A percentile compares a stretch with the other conserved stretches of the same genome.
Conservation (phyloP, 176 grass and related monocot species). For the Coix lacrymajobi region DNA sequence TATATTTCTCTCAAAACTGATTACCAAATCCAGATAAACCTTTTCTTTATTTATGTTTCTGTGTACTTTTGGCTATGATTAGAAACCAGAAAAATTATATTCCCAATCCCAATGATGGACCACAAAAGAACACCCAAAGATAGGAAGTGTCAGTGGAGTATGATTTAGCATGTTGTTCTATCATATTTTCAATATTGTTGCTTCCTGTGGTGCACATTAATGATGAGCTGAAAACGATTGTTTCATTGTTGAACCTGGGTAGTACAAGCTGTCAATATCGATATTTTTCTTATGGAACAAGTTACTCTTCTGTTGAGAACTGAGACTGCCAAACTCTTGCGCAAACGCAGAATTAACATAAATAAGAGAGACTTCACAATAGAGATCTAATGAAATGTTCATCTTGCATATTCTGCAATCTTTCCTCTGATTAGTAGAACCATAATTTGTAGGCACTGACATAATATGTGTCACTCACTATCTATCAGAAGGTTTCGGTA, state of each 20-base stretch:
- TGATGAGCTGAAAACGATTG: constrained; percentile 38
- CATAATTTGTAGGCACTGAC: background rate
- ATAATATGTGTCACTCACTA: no score
- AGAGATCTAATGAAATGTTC: background rate
- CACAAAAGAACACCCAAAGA: background rate
- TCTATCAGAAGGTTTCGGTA: background rate
- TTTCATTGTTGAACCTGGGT: background rate
- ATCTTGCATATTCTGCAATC: background rate
- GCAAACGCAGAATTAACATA: background rate
- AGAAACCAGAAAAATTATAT: background rate
- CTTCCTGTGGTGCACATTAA: constrained; percentile 38
- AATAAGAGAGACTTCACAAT: background rate
- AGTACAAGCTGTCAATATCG: constrained; percentile 20
- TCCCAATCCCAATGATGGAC: background rate
- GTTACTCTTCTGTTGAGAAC: background rate
- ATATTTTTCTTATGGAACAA: constrained; percentile 17
- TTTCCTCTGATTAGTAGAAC: background rate
- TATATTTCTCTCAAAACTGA: background rate
- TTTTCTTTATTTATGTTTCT: background rate
- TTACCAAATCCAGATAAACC: background rate
- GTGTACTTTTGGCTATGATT: constrained; percentile 1
- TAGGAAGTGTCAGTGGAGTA: constrained; percentile 5
- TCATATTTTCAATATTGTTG: constrained; percentile 30
- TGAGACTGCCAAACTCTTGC: background rate
- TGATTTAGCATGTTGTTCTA: background rate